phyloP scores from a whole-genome alignment of 2,329 filamentous ascomycete species.

The Ceratocystis destructans region DNA sequence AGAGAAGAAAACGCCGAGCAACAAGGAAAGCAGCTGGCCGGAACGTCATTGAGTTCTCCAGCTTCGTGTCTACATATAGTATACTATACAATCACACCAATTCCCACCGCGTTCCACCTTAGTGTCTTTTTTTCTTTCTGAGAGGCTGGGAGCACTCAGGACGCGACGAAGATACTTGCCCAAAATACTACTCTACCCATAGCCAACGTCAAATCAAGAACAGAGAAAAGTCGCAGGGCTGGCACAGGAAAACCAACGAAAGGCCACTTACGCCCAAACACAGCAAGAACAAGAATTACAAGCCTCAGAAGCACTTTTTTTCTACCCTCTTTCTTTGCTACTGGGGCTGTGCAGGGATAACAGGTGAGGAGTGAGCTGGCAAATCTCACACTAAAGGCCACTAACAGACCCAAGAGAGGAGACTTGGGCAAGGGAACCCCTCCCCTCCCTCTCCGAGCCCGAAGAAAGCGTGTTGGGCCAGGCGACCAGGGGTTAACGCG shows the following conservation, averaged over 20 bases:
- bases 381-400: neutral
- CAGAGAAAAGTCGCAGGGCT: neutral
- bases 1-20: no score
- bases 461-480: neutral
- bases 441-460: neutral
- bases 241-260: neutral
- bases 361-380: neutral
- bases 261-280: neutral
- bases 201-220: neutral
- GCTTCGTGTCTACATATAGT: neutral
- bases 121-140: neutral
- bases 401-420: neutral
- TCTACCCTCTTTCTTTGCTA: neutral
- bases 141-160: neutral
- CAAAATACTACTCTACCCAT: neutral
- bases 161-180: neutral
- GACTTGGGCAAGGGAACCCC: neutral
- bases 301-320: neutral
- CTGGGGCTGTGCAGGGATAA: neutral
- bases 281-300: neutral
- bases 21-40: neutral
- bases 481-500: neutral
- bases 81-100: neutral
- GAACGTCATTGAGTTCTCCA: neutral
- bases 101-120: neutral